These are phyloP conservation scores for Alternaria alternata DNA, from an alignment of 2,329 filamentous ascomycete genomes.

Conservation along the genomic window DNA sequence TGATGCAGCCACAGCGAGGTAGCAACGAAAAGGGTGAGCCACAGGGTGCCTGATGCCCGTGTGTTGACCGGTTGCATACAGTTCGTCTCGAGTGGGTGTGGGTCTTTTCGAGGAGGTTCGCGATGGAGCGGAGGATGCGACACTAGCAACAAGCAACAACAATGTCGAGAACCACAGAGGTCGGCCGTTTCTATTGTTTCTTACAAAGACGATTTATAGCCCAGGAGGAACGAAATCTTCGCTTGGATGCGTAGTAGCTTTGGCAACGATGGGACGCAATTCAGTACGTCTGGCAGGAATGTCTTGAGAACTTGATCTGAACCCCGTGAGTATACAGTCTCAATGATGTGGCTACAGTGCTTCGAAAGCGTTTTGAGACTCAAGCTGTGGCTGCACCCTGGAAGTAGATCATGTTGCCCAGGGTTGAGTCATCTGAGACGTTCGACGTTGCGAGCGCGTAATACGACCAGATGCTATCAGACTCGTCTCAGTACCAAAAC, in stretches of 20 bases:
- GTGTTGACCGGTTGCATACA: slow-evolving; percentile 24
- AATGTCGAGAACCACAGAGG: neutral
- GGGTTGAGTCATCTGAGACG: slow-evolving; percentile 32
- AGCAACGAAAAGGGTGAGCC: slow-evolving; percentile 10
- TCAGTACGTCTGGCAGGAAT: slow-evolving; percentile 17
- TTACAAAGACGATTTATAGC: neutral
- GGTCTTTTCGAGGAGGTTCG: slow-evolving; percentile 4
- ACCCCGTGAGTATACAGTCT: slow-evolving; percentile 10
- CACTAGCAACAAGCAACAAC: slow-evolving; percentile 1
- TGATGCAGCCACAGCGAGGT: slow-evolving; percentile 11
- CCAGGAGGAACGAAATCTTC: slow-evolving; percentile 16
- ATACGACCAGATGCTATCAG: slow-evolving; percentile 27
- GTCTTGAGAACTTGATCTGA: slow-evolving; percentile 9
- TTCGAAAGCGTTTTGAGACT: slow-evolving; percentile 25
- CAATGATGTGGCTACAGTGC: slow-evolving; percentile 16
- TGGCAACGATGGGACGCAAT: slow-evolving; percentile 6
- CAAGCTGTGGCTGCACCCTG: slow-evolving; percentile 33
- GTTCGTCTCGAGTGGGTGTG: slow-evolving; percentile 32
- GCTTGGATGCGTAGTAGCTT: slow-evolving; percentile 18
- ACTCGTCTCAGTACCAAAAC: slow-evolving; percentile 14
- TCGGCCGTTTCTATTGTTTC: neutral
- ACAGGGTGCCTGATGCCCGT: slow-evolving; percentile 14
- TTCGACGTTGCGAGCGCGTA: slow-evolving; percentile 29
- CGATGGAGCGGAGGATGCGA: slow-evolving; percentile 14
- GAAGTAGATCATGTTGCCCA: slow-evolving; percentile 17